A percentile compares a stretch with the other conserved stretches of the same genome.
Evolutionary conservation across 179 eudicot genomes (phyloP).

Genomic region (Gypsophila paniculata): DNA sequence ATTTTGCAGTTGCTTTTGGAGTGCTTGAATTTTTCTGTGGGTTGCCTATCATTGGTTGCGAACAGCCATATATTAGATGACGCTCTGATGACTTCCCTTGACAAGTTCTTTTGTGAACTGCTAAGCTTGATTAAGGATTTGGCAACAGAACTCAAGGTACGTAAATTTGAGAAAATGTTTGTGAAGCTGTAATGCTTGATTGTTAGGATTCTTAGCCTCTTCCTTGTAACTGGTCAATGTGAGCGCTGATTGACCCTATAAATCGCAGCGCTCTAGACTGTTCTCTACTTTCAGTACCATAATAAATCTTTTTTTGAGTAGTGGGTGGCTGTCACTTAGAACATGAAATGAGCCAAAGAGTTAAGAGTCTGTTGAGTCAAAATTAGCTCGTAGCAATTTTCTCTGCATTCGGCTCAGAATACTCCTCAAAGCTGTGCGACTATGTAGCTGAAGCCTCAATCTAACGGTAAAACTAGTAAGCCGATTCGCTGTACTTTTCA

Average conservation of each 20-base stretch:
- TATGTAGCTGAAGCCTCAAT: neutral
- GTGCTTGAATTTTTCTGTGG: slow-evolving; percentile 55
- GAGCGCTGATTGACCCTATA: neutral
- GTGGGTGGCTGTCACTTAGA: neutral
- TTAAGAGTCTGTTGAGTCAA: slow-evolving; percentile 8
- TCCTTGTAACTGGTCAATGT: neutral
- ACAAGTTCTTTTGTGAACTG: slow-evolving; percentile 53
- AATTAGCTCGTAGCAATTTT: neutral
- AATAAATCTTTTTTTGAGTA: neutral
- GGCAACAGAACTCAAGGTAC: slow-evolving; percentile 65
- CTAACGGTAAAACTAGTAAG: neutral
- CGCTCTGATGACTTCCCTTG: slow-evolving; percentile 42
- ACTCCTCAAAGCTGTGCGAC: neutral
- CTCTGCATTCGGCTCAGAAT: neutral
- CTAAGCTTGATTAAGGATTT: slow-evolving; percentile 56
- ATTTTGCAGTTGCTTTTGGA: slow-evolving; percentile 63
- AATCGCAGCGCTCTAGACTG: neutral
- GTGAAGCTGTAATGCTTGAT: neutral
- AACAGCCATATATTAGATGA: slow-evolving; percentile 48
- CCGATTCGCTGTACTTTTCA: neutral
- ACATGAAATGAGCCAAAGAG: neutral
- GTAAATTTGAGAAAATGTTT: neutral
- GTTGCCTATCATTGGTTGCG: slow-evolving; percentile 55
- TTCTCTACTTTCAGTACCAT: neutral
- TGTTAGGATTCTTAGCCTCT: neutral